Evolutionary conservation across 768 basidiomycete species (phyloP).

Genomic region (Lactifluus piperatus): DNA sequence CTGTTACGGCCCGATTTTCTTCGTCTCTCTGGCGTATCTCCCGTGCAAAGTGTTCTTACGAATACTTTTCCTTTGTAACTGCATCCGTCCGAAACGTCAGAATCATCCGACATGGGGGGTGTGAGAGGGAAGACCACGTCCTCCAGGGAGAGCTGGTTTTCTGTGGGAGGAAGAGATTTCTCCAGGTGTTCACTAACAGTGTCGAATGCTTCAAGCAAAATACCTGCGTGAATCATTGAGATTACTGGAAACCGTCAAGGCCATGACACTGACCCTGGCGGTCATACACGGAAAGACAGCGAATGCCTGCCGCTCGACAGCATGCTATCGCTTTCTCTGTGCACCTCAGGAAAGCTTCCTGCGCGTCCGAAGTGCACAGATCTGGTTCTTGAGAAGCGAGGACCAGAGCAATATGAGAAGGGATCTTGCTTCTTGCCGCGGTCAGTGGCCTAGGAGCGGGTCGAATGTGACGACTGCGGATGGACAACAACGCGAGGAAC

Average conservation of each 20-base stretch:
- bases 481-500: constrained; percentile 33
- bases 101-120: constrained; percentile 68
- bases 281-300: constrained; percentile 64
- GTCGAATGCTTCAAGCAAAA: constrained; percentile 6
- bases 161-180: constrained; percentile 19
- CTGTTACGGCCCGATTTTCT: constrained; percentile 5
- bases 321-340: constrained; percentile 46
- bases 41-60: constrained; percentile 5
- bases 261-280: constrained; percentile 43
- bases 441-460: constrained; percentile 39
- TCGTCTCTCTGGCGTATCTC: not conserved
- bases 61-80: not conserved
- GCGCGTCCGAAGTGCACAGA: constrained; percentile 29
- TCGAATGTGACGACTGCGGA: constrained; percentile 32
- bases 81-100: constrained; percentile 31
- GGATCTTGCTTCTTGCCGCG: constrained; percentile 47
- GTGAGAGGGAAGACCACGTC: constrained; percentile 66
- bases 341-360: constrained; percentile 42
- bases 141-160: constrained; percentile 33
- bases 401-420: constrained; percentile 58
- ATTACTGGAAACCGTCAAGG: not conserved
- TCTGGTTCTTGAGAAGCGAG: constrained; percentile 39
- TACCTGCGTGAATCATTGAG: constrained; percentile 29
- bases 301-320: constrained; percentile 56
- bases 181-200: constrained; percentile 25